Evolutionary conservation across 169 alveolate genomes (phyloP), one percentile per base, ranked within the genome.

Genomic region (Blepharisma undulans): DNA sequence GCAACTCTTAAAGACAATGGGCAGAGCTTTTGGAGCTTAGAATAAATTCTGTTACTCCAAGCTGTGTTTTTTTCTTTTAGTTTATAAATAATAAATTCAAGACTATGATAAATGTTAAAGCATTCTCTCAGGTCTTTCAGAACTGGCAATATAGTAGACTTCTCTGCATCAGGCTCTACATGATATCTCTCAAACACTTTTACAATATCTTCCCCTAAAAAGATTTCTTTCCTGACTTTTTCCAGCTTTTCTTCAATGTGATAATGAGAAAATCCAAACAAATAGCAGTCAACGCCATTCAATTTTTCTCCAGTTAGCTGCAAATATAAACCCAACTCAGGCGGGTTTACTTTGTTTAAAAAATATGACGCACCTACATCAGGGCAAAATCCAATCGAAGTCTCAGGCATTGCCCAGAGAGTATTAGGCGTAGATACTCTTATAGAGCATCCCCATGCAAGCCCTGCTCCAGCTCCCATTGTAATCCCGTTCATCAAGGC

Each of bases 391-490:
- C 98, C 99, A 32, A 97, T 96, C 32, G 92, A 94, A 5, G 97
- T 96, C 93, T 97, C 98, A n/a, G 99, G 99, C 99, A 97, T 97
- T 2, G 99, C 98, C 82, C 93, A 97, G 19, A 95, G 90, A 25
- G 98, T 95, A 6, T 94, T 96, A 80, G 95, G 97, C 27, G 99
- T 97, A 14, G 97, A 97, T 29, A 97, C 92, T 84, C 98, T 94
- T 27, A 93, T 92, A 18, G 96, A 95, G 61, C 97, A 95, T 91
- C 95, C 96, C n/a, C 90, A 88, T 48, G 98, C 94, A 29, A 97
- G 90, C 25, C 99, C 99, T 32, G 96, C 98, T 48, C 99, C 99
- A n/a, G 98, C 98, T 59, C 99, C 99, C 98, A 97, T 96, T 18
- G 96, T 97, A 60, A 95, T 95, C 32, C 98, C 98, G 91, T 97